A percentile compares a stretch with the other conserved stretches of the same genome.
Conservation (phyloP, 2,329 filamentous ascomycete genomes). For the Coleophoma eucalyptorum region DNA sequence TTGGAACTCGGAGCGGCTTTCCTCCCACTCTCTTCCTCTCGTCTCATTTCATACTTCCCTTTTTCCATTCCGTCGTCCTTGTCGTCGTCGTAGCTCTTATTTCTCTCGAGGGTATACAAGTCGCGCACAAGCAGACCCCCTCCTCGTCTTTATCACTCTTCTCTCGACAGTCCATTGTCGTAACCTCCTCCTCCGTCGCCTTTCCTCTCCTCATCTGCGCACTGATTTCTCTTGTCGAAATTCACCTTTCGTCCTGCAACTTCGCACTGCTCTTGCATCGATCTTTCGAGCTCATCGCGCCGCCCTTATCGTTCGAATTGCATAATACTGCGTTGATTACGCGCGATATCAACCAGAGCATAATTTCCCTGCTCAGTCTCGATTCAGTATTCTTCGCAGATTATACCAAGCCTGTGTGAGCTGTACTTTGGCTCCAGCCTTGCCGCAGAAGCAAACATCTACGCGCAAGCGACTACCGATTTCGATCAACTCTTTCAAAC, state of each 20-base stretch:
- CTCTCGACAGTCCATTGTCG: conserved; percentile 17
- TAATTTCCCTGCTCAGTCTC: conserved; percentile 15
- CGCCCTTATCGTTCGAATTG: conserved; percentile 26
- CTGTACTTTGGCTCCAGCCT: conserved; percentile 3
- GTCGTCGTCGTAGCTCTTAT: conserved; percentile 10
- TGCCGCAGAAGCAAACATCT: conserved; percentile 8
- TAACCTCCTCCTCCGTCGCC: conserved; percentile 18
- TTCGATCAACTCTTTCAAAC: conserved; percentile 19
- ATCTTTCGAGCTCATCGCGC: conserved; percentile 21
- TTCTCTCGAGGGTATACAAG: conserved; percentile 16
- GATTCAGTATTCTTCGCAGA: conserved; percentile 12
- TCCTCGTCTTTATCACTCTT: conserved; percentile 9
- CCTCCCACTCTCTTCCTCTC: conserved; percentile 27
- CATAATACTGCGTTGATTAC: conserved; percentile 17
- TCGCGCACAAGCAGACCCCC: conserved; percentile 15
- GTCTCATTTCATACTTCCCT: conserved; percentile 21
- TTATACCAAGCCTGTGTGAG: conserved; percentile 12
- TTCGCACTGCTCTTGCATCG: conserved; percentile 18
- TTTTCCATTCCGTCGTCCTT: conserved; percentile 19
- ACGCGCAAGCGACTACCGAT: conserved; percentile 11
- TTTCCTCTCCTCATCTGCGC: conserved; percentile 18
- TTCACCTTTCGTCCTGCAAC: conserved; percentile 21
- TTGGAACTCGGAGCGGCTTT: conserved; percentile 27
- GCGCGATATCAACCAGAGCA: conserved; percentile 13
- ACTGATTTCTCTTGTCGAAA: conserved; percentile 20